Percentiles rank a stretch among this genome's conserved stretches.
Evolutionary conservation across 257 asterid species (phyloP).

Genomic region (Thymus mandschuricus): DNA sequence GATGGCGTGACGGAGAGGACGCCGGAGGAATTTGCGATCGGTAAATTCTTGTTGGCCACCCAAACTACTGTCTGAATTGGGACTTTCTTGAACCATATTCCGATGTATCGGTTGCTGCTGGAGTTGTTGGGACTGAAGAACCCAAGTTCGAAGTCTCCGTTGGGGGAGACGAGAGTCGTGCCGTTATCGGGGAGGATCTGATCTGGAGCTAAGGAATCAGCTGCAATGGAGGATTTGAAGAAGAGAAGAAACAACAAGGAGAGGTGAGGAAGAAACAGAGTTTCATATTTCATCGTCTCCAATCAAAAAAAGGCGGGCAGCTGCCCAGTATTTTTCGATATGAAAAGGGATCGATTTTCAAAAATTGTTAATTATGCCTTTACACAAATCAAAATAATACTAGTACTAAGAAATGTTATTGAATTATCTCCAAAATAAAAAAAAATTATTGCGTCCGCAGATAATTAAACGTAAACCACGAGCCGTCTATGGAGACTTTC

Average conservation of each 20-base stretch:
- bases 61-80: constrained; percentile 57
- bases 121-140: constrained; percentile 54
- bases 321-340: too few relatives aligned
- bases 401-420: too few relatives aligned
- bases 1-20: constrained; percentile 22
- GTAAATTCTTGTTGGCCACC: constrained; percentile 81
- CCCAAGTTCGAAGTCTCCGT: constrained; percentile 57
- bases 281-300: constrained; percentile 15
- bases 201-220: constrained; percentile 20
- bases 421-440: too few relatives aligned
- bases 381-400: too few relatives aligned
- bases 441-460: too few relatives aligned
- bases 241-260: neutral
- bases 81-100: constrained; percentile 67
- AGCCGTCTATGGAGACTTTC: neutral
- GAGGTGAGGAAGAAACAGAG: neutral
- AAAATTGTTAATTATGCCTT: too few relatives aligned
- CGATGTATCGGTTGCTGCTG: constrained; percentile 50
- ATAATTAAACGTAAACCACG: too few relatives aligned
- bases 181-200: constrained; percentile 32
- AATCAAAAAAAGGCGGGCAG: neutral
- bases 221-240: constrained; percentile 5
- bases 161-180: constrained; percentile 30
- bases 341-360: too few relatives aligned
- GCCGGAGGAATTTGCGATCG: constrained; percentile 53